phyloP scores from a whole-genome alignment of 2,329 filamentous ascomycete species.

The Trichoderma koningiopsis region DNA sequence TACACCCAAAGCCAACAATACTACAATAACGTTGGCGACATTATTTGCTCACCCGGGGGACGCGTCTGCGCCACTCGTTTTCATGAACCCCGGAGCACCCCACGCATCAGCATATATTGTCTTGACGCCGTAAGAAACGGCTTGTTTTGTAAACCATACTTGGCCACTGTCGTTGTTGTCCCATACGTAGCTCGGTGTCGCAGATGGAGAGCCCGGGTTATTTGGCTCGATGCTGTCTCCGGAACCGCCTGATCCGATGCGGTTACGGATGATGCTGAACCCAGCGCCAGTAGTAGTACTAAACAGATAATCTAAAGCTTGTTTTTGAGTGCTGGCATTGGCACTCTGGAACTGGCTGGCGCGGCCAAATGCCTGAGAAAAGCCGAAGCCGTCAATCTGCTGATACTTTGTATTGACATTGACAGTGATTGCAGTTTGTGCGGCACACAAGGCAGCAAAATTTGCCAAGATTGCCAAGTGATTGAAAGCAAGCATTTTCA shows the following conservation, averaged over 20 bases:
- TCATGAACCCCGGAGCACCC: slow-evolving; percentile 18
- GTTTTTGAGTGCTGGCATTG: slow-evolving; percentile 12
- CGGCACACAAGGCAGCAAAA: not conserved
- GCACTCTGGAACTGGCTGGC: slow-evolving; percentile 11
- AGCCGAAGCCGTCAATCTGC: slow-evolving; percentile 16
- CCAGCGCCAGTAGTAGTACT: slow-evolving; percentile 15
- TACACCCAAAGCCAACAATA: too few relatives aligned
- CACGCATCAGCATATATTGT: slow-evolving; percentile 12
- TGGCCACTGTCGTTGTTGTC: slow-evolving; percentile 11
- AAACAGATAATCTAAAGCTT: slow-evolving; percentile 10
- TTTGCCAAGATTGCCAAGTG: not conserved
- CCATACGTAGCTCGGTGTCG: slow-evolving; percentile 4
- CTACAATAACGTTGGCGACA: not conserved
- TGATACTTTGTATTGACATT: slow-evolving; percentile 8
- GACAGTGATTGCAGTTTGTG: slow-evolving; percentile 8
- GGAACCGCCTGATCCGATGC: slow-evolving; percentile 13
- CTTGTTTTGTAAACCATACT: slow-evolving; percentile 12
- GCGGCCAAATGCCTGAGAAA: slow-evolving; percentile 14
- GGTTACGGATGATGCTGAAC: slow-evolving; percentile 12
- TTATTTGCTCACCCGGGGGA: not conserved
- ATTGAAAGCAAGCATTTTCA: not conserved
- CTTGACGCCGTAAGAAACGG: slow-evolving; percentile 9
- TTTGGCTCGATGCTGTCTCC: slow-evolving; percentile 18
- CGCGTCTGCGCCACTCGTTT: slow-evolving; percentile 12
- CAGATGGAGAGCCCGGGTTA: slow-evolving; percentile 7